A percentile compares a stretch with the other conserved stretches of the same genome.
phyloP scores from a whole-genome alignment of 2,329 filamentous ascomycete genomes.

The Epichloe typhina region DNA sequence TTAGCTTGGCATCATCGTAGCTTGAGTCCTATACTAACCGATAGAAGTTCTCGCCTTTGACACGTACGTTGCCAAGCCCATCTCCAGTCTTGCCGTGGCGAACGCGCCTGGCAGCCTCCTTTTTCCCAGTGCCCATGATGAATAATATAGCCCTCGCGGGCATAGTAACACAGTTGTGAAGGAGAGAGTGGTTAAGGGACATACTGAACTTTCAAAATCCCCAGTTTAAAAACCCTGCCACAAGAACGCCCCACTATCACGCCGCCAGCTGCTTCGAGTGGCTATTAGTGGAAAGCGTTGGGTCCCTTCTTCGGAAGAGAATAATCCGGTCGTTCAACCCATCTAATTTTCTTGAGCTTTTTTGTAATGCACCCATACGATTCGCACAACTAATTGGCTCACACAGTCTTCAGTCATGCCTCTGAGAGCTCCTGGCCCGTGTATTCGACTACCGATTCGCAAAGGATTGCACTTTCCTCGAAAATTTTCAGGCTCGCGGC shows the following conservation, averaged over 20 bases:
- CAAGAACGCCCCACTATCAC: neutral
- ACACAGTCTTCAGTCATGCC: constrained; percentile 14
- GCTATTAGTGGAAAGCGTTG: neutral
- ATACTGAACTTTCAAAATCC: neutral
- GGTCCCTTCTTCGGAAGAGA: neutral
- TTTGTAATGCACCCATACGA: neutral
- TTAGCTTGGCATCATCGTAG: constrained; percentile 6
- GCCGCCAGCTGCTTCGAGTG: neutral
- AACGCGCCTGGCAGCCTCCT: constrained; percentile 69
- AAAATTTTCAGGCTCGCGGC: constrained; percentile 21
- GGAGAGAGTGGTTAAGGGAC: neutral
- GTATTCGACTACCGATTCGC: constrained; percentile 14
- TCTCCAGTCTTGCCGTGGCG: constrained; percentile 75
- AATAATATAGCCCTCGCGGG: constrained; percentile 4
- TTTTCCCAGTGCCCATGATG: constrained; percentile 79
- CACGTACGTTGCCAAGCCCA: constrained; percentile 82
- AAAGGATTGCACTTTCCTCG: constrained; percentile 15
- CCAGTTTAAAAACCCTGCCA: constrained; percentile 4
- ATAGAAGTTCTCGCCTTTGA: constrained; percentile 99
- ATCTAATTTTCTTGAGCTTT: neutral
- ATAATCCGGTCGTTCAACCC: neutral
- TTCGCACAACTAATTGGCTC: neutral
- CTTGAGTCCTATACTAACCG: constrained; percentile 34
- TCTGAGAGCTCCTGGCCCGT: constrained; percentile 11
- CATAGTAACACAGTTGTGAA: neutral